Evolutionary conservation across 257 asterid genomes (phyloP), one percentile per base, ranked within the genome.

Genomic region (Solanum stenotomum): DNA sequence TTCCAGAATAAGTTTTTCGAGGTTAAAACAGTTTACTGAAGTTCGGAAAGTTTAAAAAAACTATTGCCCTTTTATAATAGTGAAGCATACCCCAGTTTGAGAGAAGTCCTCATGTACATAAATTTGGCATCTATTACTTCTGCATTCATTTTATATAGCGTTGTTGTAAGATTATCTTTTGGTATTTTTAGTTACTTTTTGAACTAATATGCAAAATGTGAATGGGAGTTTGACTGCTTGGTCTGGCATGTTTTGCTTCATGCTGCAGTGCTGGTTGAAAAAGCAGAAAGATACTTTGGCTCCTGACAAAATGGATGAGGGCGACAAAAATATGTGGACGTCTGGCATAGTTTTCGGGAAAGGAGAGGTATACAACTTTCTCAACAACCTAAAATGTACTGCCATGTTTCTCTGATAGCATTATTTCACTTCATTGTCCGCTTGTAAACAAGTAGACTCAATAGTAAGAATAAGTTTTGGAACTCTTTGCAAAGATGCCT

Each of bases 211-310:
- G 1, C 70, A 82, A 1, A 1, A 18, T 8, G 18, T 49, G 0
- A 82, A 49, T 18, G 25, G 37, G 70, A 82, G 70, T 29, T 49
- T 82, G 85, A 82, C 70, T 46, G 85, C 18, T 65, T 85, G 68
- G 44, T n/a, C 67, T 68, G 68, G 33, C 67, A 10, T 85, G 59
- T 40, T 4, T 65, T 85, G 14, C 79, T 85, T 29, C 44, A 70
- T 89, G 88, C 85, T 89, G 8, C 56, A 97, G 99, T 97, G 99
- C 91, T 97, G 98, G 99, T 90, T 96, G 95, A 97, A 97, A 95
- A 95, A 95, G 86, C 99, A 97, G 91, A 93, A 91, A 90, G 99
- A 97, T 90, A 91, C 87, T 67, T 88, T 96, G 91, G 77, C 83
- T 88, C 98, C 99, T 13, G 98, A 93, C 6, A 90, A 63, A 91